Percentiles rank a stretch among this genome's conserved stretches.
These are phyloP conservation scores for Platanthera guangdongensis DNA, from an alignment of 106 monocot species.

Conservation along the genomic window DNA sequence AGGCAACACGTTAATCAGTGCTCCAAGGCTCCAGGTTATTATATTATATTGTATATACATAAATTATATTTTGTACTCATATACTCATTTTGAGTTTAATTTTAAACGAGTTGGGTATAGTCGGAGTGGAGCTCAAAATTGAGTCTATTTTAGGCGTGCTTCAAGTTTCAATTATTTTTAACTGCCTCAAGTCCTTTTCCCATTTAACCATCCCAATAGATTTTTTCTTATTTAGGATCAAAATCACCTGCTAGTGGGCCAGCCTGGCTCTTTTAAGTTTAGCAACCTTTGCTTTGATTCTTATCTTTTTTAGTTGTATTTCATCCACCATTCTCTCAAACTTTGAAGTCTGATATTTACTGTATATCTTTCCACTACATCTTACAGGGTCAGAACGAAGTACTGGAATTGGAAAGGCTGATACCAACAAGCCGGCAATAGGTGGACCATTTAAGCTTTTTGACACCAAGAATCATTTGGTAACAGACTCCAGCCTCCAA, in stretches of 20 bases:
- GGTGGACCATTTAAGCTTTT: slow-evolving; percentile 81
- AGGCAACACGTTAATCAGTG: no score
- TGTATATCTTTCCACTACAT: neutral
- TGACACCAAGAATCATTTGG: slow-evolving; percentile 56
- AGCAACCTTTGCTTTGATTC: neutral
- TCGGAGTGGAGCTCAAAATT: no score
- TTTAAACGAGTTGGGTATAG: no score
- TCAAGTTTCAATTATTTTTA: no score
- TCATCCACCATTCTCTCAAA: neutral
- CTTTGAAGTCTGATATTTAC: neutral
- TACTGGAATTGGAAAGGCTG: slow-evolving; percentile 14
- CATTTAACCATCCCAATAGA: neutral
- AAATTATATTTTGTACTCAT: no score
- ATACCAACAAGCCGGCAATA: slow-evolving; percentile 60
- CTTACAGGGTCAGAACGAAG: slow-evolving; percentile 36
- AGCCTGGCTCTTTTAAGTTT: neutral
- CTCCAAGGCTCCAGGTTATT: no score
- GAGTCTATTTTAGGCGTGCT: no score
- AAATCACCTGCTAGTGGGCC: neutral
- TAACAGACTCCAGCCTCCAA: slow-evolving; percentile 61
- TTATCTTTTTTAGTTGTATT: neutral
- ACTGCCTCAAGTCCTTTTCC: neutral
- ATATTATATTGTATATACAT: no score
- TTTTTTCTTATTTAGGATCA: neutral
- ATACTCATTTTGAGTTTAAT: no score